Evolutionary conservation across 768 basidiomycete genomes (phyloP).

Genomic region (Atractiella rhizophila): DNA sequence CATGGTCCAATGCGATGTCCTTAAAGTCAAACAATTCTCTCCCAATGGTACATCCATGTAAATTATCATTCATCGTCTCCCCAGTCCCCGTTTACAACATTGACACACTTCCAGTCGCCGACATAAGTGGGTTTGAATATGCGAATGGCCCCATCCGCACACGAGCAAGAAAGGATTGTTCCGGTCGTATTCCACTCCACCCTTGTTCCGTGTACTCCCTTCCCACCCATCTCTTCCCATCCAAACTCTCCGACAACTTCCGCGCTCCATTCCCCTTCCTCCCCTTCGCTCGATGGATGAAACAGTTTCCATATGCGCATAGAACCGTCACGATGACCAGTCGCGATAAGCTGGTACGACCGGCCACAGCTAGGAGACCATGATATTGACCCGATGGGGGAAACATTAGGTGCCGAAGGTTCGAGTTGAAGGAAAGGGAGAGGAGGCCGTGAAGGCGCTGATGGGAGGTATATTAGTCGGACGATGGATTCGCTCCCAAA

Average conservation of each 20-base stretch:
- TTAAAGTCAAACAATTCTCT: too few species aligned
- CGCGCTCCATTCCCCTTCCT: constrained; percentile 37
- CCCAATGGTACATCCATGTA: too few species aligned
- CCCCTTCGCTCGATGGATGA: constrained; percentile 4
- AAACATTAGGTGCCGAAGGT: constrained; percentile 23
- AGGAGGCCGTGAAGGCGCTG: constrained; percentile 15
- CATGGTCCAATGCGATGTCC: too few species aligned
- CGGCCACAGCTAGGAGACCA: constrained; percentile 91
- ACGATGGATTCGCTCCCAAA: constrained; percentile 46
- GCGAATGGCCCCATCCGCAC: constrained; percentile 56
- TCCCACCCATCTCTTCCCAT: constrained; percentile 28
- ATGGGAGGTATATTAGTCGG: constrained; percentile 31
- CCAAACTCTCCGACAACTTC: constrained; percentile 61
- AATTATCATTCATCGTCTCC: too few species aligned
- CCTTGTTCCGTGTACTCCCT: constrained; percentile 2
- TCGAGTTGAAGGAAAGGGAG: constrained; percentile 20
- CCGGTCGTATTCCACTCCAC: constrained; percentile 83
- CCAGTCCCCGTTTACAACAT: too few species aligned
- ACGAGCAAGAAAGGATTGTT: constrained; percentile 55
- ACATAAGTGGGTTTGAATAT: constrained; percentile 36
- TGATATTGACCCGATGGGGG: constrained; percentile 52
- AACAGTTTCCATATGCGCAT: constrained; percentile 69
- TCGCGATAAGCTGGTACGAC: constrained; percentile 79
- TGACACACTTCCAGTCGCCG: constrained; percentile 6
- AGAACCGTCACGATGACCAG: constrained; percentile 60